These are phyloP conservation scores for Aspergillus wentii DNA, from an alignment of 495 filamentous ascomycete genomes.

Conservation along the genomic window DNA sequence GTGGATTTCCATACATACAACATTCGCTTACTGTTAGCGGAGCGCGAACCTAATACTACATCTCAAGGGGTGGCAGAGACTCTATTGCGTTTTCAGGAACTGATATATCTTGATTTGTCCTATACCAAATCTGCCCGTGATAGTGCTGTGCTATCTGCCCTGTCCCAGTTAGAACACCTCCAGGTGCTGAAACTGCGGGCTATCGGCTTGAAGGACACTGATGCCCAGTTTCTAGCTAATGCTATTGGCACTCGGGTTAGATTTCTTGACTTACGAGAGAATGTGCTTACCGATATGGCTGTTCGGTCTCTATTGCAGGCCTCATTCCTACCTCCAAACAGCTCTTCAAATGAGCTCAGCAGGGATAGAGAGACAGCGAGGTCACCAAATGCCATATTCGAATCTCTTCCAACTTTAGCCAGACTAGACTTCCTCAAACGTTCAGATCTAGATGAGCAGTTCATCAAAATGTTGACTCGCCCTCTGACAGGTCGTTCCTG, in stretches of 20 bases:
- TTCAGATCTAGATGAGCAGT: conserved; percentile 44
- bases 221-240: conserved; percentile 49
- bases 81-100: conserved; percentile 45
- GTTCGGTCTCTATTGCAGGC: conserved; percentile 46
- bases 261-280: conserved; percentile 56
- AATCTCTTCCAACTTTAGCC: too few species aligned
- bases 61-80: conserved; percentile 48
- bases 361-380: not conserved
- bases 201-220: conserved; percentile 50
- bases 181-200: conserved; percentile 56
- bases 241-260: conserved; percentile 49
- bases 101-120: conserved; percentile 60
- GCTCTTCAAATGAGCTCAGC: not conserved
- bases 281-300: conserved; percentile 52
- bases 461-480: conserved; percentile 44
- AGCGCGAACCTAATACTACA: conserved; percentile 54
- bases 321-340: conserved; percentile 35
- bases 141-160: conserved; percentile 38
- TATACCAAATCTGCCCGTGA: conserved; percentile 53
- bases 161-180: conserved; percentile 41
- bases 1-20: conserved; percentile 24
- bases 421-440: conserved; percentile 31
- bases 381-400: too few species aligned
- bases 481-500: conserved; percentile 45
- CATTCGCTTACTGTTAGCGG: conserved; percentile 53